These are phyloP conservation scores for Aethionema arabicum DNA, from an alignment of 345 rosid genomes.

Conservation along the genomic window DNA sequence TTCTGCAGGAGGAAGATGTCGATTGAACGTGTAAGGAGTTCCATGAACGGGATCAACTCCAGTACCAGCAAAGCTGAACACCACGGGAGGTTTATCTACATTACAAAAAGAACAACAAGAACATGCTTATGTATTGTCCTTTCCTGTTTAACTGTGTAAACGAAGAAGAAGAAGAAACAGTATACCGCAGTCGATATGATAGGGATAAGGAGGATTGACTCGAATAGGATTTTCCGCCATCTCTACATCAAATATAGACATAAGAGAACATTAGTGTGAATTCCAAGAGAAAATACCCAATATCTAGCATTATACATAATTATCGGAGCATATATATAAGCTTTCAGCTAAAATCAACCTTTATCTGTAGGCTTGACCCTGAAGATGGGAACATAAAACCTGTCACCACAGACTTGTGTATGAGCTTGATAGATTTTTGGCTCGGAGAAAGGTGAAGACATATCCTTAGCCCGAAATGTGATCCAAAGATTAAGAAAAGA, in stretches of 20 bases:
- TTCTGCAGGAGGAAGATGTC: neutral
- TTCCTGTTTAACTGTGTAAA: neutral
- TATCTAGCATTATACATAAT: too few relatives aligned
- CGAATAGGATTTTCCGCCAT: neutral
- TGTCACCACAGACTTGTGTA: neutral
- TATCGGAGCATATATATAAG: too few relatives aligned
- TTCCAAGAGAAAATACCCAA: too few relatives aligned
- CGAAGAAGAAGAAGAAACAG: neutral
- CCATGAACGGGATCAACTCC: neutral
- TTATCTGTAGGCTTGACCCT: conserved; percentile 7
- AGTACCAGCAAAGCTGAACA: conserved; percentile 1
- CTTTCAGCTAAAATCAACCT: neutral
- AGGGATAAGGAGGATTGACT: conserved; percentile 8
- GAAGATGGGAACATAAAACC: neutral
- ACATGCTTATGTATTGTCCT: neutral
- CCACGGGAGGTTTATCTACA: neutral
- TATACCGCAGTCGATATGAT: neutral
- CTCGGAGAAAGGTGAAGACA: neutral
- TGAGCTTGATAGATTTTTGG: conserved; percentile 5
- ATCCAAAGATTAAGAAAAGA: neutral
- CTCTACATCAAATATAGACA: neutral
- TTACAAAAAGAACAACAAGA: neutral
- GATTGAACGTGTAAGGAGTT: conserved; percentile 9
- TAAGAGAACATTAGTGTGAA: neutral
- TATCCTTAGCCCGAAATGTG: conserved; percentile 10